Conservation (phyloP, 1,284 basidiomycete genomes). For the Mycosarcoma mackinlayi region DNA sequence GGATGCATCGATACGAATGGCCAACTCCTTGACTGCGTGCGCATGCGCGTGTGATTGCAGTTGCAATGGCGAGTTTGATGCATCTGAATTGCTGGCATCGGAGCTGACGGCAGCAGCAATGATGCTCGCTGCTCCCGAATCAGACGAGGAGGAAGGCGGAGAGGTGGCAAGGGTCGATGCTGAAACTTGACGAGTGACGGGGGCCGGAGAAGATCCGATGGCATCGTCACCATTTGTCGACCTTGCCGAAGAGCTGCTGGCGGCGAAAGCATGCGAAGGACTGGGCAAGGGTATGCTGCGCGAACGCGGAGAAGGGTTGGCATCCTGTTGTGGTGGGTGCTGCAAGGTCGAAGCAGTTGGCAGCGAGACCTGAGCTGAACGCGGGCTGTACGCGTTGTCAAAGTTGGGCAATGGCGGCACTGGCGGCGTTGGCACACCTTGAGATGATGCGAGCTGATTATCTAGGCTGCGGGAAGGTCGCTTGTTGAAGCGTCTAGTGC, state of each 20-base stretch:
- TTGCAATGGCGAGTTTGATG: slow-evolving; percentile 12
- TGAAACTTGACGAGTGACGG: slow-evolving; percentile 14
- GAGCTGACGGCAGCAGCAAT: not conserved
- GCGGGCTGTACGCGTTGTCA: slow-evolving; percentile 9
- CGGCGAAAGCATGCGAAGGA: not conserved
- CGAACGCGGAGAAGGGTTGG: slow-evolving; percentile 10
- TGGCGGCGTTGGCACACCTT: not conserved
- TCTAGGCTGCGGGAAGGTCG: not conserved
- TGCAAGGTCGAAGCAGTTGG: slow-evolving; percentile 1
- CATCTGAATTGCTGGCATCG: slow-evolving; percentile 9
- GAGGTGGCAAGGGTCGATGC: slow-evolving; percentile 21
- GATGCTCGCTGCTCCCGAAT: slow-evolving; percentile 3
- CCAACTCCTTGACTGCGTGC: slow-evolving; percentile 7
- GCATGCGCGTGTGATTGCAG: not conserved
- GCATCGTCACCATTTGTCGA: slow-evolving; percentile 17
- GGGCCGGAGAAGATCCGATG: slow-evolving; percentile 3
- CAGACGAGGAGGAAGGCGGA: slow-evolving; percentile 16
- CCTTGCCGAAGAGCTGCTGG: slow-evolving; percentile 20
- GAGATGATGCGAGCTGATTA: not conserved
- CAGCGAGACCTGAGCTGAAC: slow-evolving; percentile 2
- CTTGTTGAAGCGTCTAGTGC: not conserved
- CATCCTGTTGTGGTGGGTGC: not conserved
- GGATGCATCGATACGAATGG: slow-evolving; percentile 21
- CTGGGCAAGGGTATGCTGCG: not conserved
- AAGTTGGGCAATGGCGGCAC: slow-evolving; percentile 6